Percentiles rank a stretch among this genome's conserved stretches.
phyloP scores from a whole-genome alignment of 352 stramenopile species.

The Pythium rhizo-oryzae region DNA sequence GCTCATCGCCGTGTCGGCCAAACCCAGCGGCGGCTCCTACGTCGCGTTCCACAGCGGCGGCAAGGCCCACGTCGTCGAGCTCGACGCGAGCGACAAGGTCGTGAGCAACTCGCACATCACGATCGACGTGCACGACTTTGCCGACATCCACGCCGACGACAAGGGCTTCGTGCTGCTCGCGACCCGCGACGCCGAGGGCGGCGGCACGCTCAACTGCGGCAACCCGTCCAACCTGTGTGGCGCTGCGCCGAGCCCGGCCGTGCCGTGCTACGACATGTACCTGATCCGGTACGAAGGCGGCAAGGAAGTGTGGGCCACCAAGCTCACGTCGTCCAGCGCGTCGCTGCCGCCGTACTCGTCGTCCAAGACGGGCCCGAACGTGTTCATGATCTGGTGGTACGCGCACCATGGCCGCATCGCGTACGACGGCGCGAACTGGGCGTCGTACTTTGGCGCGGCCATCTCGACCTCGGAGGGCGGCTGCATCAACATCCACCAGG shows the following conservation, averaged over 20 bases:
- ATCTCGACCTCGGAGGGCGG: slow-evolving; percentile 56
- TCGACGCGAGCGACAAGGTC: slow-evolving; percentile 52
- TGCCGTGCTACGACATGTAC: slow-evolving; percentile 69
- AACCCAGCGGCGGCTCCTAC: slow-evolving; percentile 46
- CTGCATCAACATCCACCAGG: slow-evolving; percentile 76
- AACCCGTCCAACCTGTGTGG: slow-evolving; percentile 59
- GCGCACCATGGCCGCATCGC: slow-evolving; percentile 63
- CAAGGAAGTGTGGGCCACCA: slow-evolving; percentile 58
- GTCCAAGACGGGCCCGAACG: slow-evolving; percentile 41
- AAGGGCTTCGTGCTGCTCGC: slow-evolving; percentile 58
- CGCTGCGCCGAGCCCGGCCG: slow-evolving; percentile 35
- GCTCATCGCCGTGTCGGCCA: slow-evolving; percentile 46
- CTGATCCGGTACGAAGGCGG: slow-evolving; percentile 52
- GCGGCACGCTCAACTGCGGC: slow-evolving; percentile 62
- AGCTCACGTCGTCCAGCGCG: slow-evolving; percentile 54
- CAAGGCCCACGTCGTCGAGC: slow-evolving; percentile 46
- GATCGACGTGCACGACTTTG: slow-evolving; percentile 55
- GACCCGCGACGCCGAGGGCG: slow-evolving; percentile 50
- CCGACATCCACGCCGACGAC: slow-evolving; percentile 54
- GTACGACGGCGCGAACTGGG: slow-evolving; percentile 63
- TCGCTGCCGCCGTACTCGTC: slow-evolving; percentile 57
- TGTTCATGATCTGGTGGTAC: slow-evolving; percentile 80
- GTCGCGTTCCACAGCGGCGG: slow-evolving; percentile 58
- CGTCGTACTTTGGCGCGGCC: slow-evolving; percentile 57
- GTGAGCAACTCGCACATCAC: slow-evolving; percentile 37